Conservation (phyloP, 352 stramenopile genomes). For the Globisporangium mamillatum region DNA sequence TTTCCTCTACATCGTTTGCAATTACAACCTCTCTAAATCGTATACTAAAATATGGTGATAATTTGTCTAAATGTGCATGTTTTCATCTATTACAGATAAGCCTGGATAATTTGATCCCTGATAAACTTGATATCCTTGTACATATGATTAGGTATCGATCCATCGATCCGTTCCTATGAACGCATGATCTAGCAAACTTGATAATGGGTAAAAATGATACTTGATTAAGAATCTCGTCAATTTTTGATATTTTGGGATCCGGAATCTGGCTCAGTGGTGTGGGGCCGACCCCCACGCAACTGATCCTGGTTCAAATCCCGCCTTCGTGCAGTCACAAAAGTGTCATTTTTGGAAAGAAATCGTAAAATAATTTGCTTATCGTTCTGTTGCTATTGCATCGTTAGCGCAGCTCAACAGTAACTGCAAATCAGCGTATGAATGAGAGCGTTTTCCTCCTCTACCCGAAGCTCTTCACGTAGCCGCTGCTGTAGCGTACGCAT, state of each 20-base stretch:
- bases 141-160: background rate
- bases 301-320: background rate
- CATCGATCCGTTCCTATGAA: background rate
- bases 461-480: background rate
- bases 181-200: background rate
- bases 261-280: background rate
- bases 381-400: background rate
- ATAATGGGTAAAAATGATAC: constrained; percentile 2
- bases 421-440: background rate
- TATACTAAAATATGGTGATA: no score
- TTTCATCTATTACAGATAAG: background rate
- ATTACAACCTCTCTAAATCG: no score
- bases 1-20: no score
- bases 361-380: background rate
- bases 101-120: background rate
- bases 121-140: constrained; percentile 3
- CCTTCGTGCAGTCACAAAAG: constrained; percentile 8
- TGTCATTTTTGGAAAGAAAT: constrained; percentile 2
- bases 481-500: background rate
- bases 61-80: no score
- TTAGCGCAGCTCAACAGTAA: background rate
- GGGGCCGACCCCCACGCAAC: background rate
- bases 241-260: background rate
- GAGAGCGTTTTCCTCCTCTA: background rate
- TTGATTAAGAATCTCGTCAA: background rate